Conservation (phyloP, 257 asterid genomes). For the Scutellaria barbata region DNA sequence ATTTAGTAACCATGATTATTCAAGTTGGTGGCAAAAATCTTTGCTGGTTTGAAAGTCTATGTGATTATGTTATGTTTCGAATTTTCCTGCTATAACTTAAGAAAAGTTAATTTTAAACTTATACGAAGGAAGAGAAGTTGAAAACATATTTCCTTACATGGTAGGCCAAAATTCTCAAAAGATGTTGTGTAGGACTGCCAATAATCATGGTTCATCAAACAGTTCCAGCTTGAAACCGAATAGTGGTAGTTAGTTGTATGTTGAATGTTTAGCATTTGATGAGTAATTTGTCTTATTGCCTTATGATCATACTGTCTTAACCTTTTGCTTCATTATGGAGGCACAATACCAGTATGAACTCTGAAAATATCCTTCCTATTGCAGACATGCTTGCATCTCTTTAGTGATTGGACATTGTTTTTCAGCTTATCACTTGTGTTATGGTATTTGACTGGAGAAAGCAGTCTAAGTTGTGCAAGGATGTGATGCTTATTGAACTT, state of each 20-base stretch:
- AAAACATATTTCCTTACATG: constrained; percentile 4
- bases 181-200: background rate
- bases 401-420: background rate
- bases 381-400: constrained; percentile 3
- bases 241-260: constrained; percentile 10
- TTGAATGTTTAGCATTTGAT: constrained; percentile 28
- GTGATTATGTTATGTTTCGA: background rate
- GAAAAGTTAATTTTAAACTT: background rate
- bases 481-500: constrained; percentile 13
- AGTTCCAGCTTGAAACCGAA: background rate
- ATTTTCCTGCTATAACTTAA: background rate
- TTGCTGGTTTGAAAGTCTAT: background rate
- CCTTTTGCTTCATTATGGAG: constrained; percentile 24
- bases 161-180: constrained; percentile 9
- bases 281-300: constrained; percentile 15
- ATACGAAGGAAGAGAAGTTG: background rate
- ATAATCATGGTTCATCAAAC: background rate
- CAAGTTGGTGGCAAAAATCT: background rate
- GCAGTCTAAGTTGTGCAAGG: constrained; percentile 23
- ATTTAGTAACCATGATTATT: too few relatives aligned
- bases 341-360: constrained; percentile 17
- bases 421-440: constrained; percentile 18
- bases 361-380: background rate
- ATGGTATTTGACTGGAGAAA: constrained; percentile 28
- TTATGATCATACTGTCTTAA: background rate